phyloP scores from a whole-genome alignment of 2,329 filamentous ascomycete genomes.

The Diplocarpon rosae region DNA sequence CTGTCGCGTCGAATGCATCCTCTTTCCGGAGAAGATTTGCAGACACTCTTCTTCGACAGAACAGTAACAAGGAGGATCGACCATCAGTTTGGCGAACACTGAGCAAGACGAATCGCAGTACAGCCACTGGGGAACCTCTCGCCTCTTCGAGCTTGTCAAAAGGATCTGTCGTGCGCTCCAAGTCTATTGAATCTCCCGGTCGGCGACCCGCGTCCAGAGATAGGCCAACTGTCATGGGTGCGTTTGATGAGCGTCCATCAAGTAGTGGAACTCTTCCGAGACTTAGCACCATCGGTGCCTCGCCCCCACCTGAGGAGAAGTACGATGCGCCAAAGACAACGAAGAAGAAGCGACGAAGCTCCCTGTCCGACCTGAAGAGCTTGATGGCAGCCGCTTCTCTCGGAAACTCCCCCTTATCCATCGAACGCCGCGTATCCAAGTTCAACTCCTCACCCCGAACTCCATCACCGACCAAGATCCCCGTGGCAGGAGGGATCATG shows the following conservation, averaged over 20 bases:
- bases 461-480: conserved; percentile 27
- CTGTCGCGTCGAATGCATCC: conserved; percentile 74
- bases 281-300: conserved; percentile 25
- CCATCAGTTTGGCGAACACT: conserved; percentile 77
- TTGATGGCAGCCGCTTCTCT: conserved; percentile 53
- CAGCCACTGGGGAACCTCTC: conserved; percentile 41
- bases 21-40: conserved; percentile 80
- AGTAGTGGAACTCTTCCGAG: conserved; percentile 37
- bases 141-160: conserved; percentile 51
- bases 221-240: conserved; percentile 48
- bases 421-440: conserved; percentile 18
- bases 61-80: conserved; percentile 62
- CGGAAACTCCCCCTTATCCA: conserved; percentile 29
- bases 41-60: conserved; percentile 63
- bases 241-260: conserved; percentile 50
- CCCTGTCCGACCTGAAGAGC: conserved; percentile 71
- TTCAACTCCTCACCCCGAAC: conserved; percentile 23
- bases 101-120: conserved; percentile 63
- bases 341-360: conserved; percentile 80
- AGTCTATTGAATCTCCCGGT: conserved; percentile 61
- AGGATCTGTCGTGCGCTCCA: conserved; percentile 55
- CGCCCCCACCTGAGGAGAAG: conserved; percentile 33
- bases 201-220: conserved; percentile 48
- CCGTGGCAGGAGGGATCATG: conserved; percentile 18
- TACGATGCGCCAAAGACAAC: conserved; percentile 31